Evolutionary conservation across 371 early-diverging fungal genomes (phyloP).

Genomic region (Mucor lusitanicus): DNA sequence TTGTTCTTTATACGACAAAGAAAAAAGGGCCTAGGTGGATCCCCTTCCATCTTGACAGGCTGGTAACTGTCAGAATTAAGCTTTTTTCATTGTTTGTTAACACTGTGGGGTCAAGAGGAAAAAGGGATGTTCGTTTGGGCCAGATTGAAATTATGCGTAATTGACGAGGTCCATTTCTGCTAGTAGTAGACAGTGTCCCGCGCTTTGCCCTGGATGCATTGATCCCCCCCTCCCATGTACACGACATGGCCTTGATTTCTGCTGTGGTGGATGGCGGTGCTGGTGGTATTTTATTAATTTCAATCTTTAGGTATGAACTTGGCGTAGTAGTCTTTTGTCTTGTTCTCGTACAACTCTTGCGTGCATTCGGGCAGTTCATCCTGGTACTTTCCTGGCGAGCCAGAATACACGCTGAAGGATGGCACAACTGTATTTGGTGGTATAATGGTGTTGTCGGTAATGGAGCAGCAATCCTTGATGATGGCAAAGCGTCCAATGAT

Average conservation of each 20-base stretch:
- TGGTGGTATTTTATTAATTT: conserved; percentile 10
- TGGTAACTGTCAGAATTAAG: not conserved
- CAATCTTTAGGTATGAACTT: conserved; percentile 69
- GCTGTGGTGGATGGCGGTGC: not conserved
- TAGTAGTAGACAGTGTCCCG: too few relatives aligned
- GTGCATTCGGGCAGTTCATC: conserved; percentile 86
- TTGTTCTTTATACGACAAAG: not conserved
- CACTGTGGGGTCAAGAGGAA: not conserved
- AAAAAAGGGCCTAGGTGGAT: not conserved
- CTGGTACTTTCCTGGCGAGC: conserved; percentile 75
- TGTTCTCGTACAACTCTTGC: conserved; percentile 75
- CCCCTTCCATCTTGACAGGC: not conserved
- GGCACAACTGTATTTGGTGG: conserved; percentile 92
- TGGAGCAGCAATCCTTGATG: conserved; percentile 90
- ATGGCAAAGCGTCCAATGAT: conserved; percentile 94
- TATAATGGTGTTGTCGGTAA: conserved; percentile 90
- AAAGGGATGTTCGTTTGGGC: not conserved
- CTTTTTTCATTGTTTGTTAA: not conserved
- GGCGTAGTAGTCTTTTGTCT: conserved; percentile 76
- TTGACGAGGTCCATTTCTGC: conserved; percentile 1
- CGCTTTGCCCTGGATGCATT: not conserved
- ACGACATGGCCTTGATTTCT: too few relatives aligned
- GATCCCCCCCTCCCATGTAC: too few relatives aligned
- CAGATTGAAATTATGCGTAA: not conserved
- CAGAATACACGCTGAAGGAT: conserved; percentile 83